Conservation (phyloP, 1,284 basidiomycete species). For the Psilocybe mexicana region DNA sequence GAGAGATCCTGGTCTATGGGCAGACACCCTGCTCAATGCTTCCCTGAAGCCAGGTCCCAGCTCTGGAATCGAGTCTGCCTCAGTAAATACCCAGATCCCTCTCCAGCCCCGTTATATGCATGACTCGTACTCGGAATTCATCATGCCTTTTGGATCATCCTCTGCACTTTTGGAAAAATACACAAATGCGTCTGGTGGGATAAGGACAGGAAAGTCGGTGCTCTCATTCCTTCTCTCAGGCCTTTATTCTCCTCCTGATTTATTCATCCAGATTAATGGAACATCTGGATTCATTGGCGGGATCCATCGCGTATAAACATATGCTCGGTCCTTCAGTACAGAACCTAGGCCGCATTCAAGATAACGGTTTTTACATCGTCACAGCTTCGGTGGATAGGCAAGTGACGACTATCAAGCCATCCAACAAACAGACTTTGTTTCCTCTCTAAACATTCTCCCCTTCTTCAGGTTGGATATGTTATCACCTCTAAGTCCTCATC, state of each 20-base stretch:
- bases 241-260: neutral
- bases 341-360: conserved; percentile 50
- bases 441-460: neutral
- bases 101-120: conserved; percentile 58
- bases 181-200: conserved; percentile 68
- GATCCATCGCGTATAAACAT: conserved; percentile 82
- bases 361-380: conserved; percentile 77
- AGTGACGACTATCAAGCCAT: conserved; percentile 17
- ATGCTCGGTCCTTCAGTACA: conserved; percentile 65
- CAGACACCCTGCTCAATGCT: conserved; percentile 50
- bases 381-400: conserved; percentile 81
- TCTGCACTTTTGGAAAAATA: conserved; percentile 63
- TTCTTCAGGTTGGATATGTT: conserved; percentile 62
- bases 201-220: conserved; percentile 62
- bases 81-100: conserved; percentile 15
- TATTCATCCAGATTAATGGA: conserved; percentile 44
- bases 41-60: conserved; percentile 23
- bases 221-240: neutral
- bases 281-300: conserved; percentile 80
- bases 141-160: conserved; percentile 62
- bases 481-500: conserved; percentile 51
- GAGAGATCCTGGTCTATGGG: conserved; percentile 53
- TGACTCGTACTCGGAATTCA: conserved; percentile 67
- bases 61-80: conserved; percentile 10
- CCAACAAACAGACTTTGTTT: neutral